Evolutionary conservation across 2,329 filamentous ascomycete species (phyloP).

Genomic region (Fusarium nurragi): DNA sequence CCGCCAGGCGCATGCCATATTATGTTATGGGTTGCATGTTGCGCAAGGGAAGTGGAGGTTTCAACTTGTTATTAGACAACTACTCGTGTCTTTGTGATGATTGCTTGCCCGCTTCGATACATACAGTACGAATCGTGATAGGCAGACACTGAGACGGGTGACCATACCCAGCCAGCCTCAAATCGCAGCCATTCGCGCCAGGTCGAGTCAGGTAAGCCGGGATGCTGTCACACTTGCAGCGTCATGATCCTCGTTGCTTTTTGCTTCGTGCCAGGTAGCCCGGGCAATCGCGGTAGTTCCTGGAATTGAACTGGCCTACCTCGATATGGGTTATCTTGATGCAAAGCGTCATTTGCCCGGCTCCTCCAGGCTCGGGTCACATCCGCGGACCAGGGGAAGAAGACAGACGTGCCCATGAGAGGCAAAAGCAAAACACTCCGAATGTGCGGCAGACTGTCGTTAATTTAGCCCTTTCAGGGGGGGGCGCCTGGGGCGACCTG

Average conservation of each 20-base stretch:
- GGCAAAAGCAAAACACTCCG: conserved; percentile 1
- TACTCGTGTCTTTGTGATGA: conserved; percentile 27
- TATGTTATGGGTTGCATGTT: conserved; percentile 38
- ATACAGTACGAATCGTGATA: conserved; percentile 16
- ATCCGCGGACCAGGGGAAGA: conserved; percentile 35
- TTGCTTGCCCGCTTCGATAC: conserved; percentile 2
- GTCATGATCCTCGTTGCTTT: background rate
- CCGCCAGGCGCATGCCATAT: conserved; percentile 28
- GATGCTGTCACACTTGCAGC: background rate
- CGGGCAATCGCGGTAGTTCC: background rate
- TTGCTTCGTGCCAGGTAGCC: background rate
- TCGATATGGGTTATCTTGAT: background rate
- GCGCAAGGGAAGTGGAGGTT: conserved; percentile 25
- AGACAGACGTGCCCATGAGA: background rate
- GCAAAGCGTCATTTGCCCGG: conserved; percentile 5
- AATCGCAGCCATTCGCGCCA: conserved; percentile 8
- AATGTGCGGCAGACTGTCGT: conserved; percentile 16
- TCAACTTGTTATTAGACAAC: conserved; percentile 30
- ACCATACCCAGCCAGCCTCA: conserved; percentile 2
- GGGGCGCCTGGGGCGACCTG: background rate
- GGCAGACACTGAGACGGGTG: background rate
- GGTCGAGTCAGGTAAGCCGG: background rate
- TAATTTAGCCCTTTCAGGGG: conserved; percentile 18
- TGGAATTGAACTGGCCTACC: background rate
- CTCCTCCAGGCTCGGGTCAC: conserved; percentile 15